Evolutionary conservation across 2,329 filamentous ascomycete species (phyloP), one percentile per base, ranked within the genome.

Genomic region (Beauveria bassiana): DNA sequence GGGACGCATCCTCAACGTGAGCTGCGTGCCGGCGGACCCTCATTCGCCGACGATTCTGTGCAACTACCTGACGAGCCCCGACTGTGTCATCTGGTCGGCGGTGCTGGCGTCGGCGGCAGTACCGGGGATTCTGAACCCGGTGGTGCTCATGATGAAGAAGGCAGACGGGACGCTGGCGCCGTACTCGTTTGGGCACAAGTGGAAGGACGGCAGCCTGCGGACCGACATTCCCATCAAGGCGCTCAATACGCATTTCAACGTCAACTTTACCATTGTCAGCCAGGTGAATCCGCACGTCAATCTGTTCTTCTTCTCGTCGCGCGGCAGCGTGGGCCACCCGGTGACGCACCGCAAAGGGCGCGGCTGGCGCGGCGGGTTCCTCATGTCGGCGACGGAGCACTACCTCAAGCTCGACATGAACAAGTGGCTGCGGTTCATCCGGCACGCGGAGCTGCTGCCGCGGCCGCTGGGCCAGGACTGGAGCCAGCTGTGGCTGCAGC

Each of bases 71-170:
- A 98, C 95, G 1, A 90, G 89, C 24, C 95, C 95, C 0, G 92
- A 99, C 76, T 99, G 95, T 71, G 95, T 99, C 46, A 96, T 99
- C 65, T 99, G 96, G 95, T 96, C 92, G 12, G 93, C 95, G 2
- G 92, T 98, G 3, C 78, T 99, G 50, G 95, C 95, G 1, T 97
- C 93, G 6, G 95, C 95, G 4, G 95, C 95, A 5, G 95, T 99
- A 0, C 95, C 95, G 0, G 95, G 95, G 1, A 98, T 99, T 62
- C 78, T 98, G 42, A 98, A 98, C 70, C 95, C 95, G 0, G 90
- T 96, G 2, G 93, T 99, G 1, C 85, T 99, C 8, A 90, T 91
- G 79, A 93, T 96, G 80, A 96, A 96, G 77, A 89, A 83, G 59
- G 80, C 81, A 20, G 84, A 92, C 63, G 93, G 92, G 1, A 86